Conservation (phyloP, 345 rosid genomes). For the thale cress (Arabidopsis thaliana) region DNA sequence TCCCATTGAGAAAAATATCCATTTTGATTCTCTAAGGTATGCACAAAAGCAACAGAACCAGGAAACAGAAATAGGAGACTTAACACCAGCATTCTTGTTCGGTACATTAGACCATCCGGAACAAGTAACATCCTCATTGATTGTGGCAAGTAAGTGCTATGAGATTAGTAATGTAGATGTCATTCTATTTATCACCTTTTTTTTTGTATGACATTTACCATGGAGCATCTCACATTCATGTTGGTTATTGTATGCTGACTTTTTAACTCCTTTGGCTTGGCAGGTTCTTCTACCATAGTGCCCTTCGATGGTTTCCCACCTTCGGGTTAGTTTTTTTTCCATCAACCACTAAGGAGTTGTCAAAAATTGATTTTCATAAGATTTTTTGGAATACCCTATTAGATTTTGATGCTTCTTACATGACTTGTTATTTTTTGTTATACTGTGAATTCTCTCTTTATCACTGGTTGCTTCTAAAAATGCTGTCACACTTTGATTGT, state of each 20-base stretch:
- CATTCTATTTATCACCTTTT: neutral
- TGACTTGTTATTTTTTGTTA: neutral
- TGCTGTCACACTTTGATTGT: neutral
- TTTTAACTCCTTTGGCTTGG: conserved; percentile 15
- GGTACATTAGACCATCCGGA: conserved; percentile 58
- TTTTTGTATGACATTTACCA: neutral
- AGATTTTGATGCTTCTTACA: conserved; percentile 12
- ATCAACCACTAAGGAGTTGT: neutral
- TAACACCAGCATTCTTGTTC: conserved; percentile 80
- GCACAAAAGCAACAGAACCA: conserved; percentile 75
- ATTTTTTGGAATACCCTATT: conserved; percentile 5
- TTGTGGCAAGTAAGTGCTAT: conserved; percentile 84
- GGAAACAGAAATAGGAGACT: conserved; percentile 79
- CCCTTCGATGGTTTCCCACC: conserved; percentile 82
- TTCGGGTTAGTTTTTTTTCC: conserved; percentile 62
- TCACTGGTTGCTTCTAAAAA: neutral
- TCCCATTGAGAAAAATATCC: conserved; percentile 5
- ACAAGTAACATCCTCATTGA: conserved; percentile 71
- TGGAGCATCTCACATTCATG: conserved; percentile 7
- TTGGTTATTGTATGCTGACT: conserved; percentile 7
- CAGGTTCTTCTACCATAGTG: conserved; percentile 97
- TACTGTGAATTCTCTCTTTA: neutral
- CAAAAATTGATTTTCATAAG: neutral
- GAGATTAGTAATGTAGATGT: neutral
- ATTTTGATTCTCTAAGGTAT: conserved; percentile 58